Percentiles rank a stretch among this genome's conserved stretches.
Evolutionary conservation across 306 rosid genomes (phyloP).

Genomic region (Quercus berberidifolia): DNA sequence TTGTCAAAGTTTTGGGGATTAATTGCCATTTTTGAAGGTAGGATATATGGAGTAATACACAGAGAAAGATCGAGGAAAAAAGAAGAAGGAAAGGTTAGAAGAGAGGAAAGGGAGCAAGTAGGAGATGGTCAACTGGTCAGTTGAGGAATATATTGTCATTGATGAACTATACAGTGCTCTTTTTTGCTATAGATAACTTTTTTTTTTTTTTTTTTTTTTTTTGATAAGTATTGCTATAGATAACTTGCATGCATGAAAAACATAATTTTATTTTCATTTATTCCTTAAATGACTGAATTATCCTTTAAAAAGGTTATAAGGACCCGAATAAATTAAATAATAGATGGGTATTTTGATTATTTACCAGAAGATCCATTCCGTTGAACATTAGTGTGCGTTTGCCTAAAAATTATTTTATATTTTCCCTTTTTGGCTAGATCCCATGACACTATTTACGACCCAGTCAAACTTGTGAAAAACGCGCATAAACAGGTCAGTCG

Average conservation of each 20-base stretch:
- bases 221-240: not conserved
- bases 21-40: conserved; percentile 29
- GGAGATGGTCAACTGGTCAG: conserved; percentile 25
- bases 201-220: too few species aligned
- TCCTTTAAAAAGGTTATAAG: not conserved
- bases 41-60: conserved; percentile 3
- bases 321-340: conserved; percentile 27
- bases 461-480: too few species aligned
- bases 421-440: too few species aligned
- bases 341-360: not conserved
- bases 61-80: not conserved
- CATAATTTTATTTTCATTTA: not conserved
- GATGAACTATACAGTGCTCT: conserved; percentile 10
- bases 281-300: not conserved
- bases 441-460: too few species aligned
- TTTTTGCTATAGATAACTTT: not conserved
- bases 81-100: not conserved
- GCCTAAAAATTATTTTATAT: too few species aligned
- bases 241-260: not conserved
- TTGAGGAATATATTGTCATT: conserved; percentile 12
- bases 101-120: not conserved
- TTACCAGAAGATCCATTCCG: not conserved
- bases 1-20: conserved; percentile 28
- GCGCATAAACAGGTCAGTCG: too few species aligned
- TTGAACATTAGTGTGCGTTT: not conserved